phyloP scores from a whole-genome alignment of 495 filamentous ascomycete genomes.

The Tuber borchii region DNA sequence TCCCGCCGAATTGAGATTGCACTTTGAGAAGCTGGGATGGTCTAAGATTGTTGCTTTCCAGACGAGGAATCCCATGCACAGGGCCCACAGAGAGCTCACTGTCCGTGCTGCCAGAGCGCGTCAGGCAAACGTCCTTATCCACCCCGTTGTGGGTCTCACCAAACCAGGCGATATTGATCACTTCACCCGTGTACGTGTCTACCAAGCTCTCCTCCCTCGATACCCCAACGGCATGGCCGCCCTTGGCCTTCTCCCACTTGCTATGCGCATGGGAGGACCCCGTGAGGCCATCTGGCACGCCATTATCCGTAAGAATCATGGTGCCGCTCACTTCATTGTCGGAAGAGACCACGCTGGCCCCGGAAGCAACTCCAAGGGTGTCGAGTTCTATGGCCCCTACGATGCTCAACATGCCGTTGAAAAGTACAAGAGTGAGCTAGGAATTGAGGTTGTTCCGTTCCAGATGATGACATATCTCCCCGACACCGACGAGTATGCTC shows the following conservation, averaged over 20 bases:
- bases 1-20: conserved; percentile 84
- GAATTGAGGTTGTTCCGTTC: conserved; percentile 98
- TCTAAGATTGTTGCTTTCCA: conserved; percentile 95
- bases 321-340: conserved; percentile 98
- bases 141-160: conserved; percentile 95
- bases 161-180: conserved; percentile 99
- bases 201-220: conserved; percentile 90
- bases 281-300: conserved; percentile 99
- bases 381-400: conserved; percentile 97
- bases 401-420: conserved; percentile 97
- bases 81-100: conserved; percentile 93
- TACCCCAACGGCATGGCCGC: conserved; percentile 99
- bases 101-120: conserved; percentile 91
- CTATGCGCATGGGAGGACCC: conserved; percentile 98
- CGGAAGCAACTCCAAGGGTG: conserved; percentile 90
- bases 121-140: conserved; percentile 97
- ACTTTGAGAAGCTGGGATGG: conserved; percentile 99
- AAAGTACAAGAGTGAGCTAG: conserved; percentile 91
- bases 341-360: conserved; percentile 96
- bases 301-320: conserved; percentile 99
- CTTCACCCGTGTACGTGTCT: conserved; percentile 97
- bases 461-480: conserved; percentile 99
- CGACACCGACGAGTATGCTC: conserved; percentile 91
- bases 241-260: conserved; percentile 86
- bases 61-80: conserved; percentile 98